phyloP scores from a whole-genome alignment of 75 land plant species.

The Pinus tabuliformis region DNA sequence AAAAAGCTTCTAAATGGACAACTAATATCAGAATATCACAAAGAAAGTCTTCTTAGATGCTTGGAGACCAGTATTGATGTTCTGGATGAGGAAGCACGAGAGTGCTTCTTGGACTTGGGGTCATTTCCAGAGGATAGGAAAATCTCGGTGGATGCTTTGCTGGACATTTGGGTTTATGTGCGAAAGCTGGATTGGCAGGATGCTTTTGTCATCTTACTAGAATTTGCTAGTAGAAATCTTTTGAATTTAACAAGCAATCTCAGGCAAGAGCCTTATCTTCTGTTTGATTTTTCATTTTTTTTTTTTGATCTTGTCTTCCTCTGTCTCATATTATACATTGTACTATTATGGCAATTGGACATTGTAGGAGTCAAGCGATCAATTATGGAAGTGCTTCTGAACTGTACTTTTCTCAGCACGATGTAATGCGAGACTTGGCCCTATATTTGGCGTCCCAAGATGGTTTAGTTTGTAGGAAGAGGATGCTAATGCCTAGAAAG shows the following conservation, averaged over 20 bases:
- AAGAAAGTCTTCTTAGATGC: slow-evolving; percentile 32
- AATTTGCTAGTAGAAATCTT: slow-evolving; percentile 55
- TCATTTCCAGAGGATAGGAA: slow-evolving; percentile 59
- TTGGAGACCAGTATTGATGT: slow-evolving; percentile 40
- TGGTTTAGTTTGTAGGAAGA: slow-evolving; percentile 16
- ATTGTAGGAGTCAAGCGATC: background rate
- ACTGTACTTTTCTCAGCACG: slow-evolving; percentile 54
- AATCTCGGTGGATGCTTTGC: slow-evolving; percentile 49
- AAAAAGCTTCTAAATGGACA: slow-evolving; percentile 35
- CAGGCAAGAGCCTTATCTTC: background rate
- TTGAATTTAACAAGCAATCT: slow-evolving; percentile 22
- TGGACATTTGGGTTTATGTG: slow-evolving; percentile 56
- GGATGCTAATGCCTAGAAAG: slow-evolving; percentile 57
- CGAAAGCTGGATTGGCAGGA: slow-evolving; percentile 49
- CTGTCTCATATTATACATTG: background rate
- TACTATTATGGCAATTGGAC: background rate
- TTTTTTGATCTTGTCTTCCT: background rate
- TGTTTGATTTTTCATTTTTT: background rate
- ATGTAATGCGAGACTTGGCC: slow-evolving; percentile 64
- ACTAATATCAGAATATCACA: slow-evolving; percentile 49
- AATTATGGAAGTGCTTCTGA: slow-evolving; percentile 38
- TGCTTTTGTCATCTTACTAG: slow-evolving; percentile 48
- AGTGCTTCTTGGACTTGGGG: slow-evolving; percentile 64
- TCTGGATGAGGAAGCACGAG: slow-evolving; percentile 30
- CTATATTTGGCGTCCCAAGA: slow-evolving; percentile 26